Evolutionary conservation across 495 filamentous ascomycete genomes (phyloP), one percentile per base, ranked within the genome.

Genomic region (Xylaria cubensis): DNA sequence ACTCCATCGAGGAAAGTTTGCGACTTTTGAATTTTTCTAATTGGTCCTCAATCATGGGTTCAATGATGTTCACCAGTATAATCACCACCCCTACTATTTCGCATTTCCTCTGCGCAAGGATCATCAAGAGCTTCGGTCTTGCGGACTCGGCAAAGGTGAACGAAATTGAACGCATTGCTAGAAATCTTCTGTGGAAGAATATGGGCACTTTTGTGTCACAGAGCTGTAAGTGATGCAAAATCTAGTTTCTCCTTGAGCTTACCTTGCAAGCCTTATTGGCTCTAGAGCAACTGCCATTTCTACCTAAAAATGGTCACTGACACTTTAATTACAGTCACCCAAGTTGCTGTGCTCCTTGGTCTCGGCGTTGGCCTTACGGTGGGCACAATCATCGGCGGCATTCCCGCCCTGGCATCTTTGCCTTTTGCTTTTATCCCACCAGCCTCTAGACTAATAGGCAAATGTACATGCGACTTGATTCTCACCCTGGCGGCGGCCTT

Each of bases 391-490:
- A 67, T 72, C 26, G 70, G 70, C 39, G 70, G 70, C 29, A 59
- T 72, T n/a, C 70, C 70, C 13, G 70, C 70, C 24, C 41, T 72
- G 12, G 70, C 70, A n/a, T 72, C 70, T 5, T 21, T 72, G 7
- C 70, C 70, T n/a, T 72, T 72, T n/a, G 70, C 70, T 34, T 72
- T 58, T 46, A 72, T 72, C 51, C 70, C 70, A 53, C 70, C 70
- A 7, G 70, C 70, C 17, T 65, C 70, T 3, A 64, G 70, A 32
- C 19, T 72, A 19, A 72, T 72, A 13, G 53, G 36, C 46, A 72
- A 72, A 29, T 72, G 70, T 42, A 66, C 70, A 3, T 72, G 70
- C 10, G 70, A 72, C 32, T 29, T 72, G 0, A 51, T 67, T 34
- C 70, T 72, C 39, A 67, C 62, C 0, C 53, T 72, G 13, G 50